Evolutionary conservation across 2,329 filamentous ascomycete species (phyloP).

Genomic region (Epichloe aotearoae): DNA sequence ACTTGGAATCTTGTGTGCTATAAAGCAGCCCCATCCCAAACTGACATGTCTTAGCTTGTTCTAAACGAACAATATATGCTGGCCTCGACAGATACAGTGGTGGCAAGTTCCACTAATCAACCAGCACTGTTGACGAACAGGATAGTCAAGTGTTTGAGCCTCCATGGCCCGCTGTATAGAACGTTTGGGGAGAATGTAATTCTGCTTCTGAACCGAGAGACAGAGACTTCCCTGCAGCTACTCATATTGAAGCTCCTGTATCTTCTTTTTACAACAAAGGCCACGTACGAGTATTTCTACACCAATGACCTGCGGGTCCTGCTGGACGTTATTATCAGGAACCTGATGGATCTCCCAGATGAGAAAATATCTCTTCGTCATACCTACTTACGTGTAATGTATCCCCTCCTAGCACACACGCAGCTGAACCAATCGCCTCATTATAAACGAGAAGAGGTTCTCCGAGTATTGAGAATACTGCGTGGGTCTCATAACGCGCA

Average conservation of each 20-base stretch:
- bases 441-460: conserved; percentile 82
- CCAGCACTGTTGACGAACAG: conserved; percentile 64
- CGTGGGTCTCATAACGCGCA: conserved; percentile 51
- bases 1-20: neutral
- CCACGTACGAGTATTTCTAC: conserved; percentile 96
- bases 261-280: conserved; percentile 80
- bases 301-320: conserved; percentile 93
- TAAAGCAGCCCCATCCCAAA: neutral
- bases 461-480: conserved; percentile 61
- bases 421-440: conserved; percentile 76
- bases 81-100: conserved; percentile 41
- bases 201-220: conserved; percentile 84
- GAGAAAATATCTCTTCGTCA: conserved; percentile 68
- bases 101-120: conserved; percentile 22
- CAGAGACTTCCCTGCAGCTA: conserved; percentile 83
- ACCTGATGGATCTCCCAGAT: conserved; percentile 87
- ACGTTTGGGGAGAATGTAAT: conserved; percentile 98
- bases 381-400: conserved; percentile 86
- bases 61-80: conserved; percentile 99
- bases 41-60: conserved; percentile 51
- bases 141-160: conserved; percentile 80
- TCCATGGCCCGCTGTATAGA: conserved; percentile 68
- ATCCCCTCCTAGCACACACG: conserved; percentile 81
- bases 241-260: conserved; percentile 95
- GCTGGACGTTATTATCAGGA: conserved; percentile 89